A percentile compares a stretch with the other conserved stretches of the same genome.
phyloP scores from a whole-genome alignment of 2,329 filamentous ascomycete species.

The Cladophialophora psammophila region DNA sequence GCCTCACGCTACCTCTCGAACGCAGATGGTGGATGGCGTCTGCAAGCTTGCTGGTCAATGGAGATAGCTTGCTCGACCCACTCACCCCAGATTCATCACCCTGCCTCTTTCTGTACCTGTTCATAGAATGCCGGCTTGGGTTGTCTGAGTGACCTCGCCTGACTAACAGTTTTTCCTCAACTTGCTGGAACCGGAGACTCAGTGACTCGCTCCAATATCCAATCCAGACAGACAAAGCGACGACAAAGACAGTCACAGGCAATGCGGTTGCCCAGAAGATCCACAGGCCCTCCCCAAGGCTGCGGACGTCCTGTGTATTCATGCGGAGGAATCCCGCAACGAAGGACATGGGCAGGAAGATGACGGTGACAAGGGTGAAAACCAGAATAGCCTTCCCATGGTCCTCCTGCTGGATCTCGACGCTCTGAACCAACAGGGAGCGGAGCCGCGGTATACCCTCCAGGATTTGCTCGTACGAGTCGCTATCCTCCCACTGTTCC shows the following conservation, averaged over 20 bases:
- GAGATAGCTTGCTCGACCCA: neutral
- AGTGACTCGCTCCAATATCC: constrained; percentile 7
- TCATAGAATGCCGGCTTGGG: neutral
- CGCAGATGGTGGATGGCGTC: neutral
- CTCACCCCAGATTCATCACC: neutral
- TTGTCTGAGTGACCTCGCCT: neutral
- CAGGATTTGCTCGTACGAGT: neutral
- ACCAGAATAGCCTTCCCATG: constrained; percentile 44
- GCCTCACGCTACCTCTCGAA: neutral
- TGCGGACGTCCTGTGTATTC: constrained; percentile 33
- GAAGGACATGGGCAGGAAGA: constrained; percentile 46
- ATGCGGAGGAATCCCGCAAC: constrained; percentile 46
- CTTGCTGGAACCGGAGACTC: neutral
- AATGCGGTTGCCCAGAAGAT: constrained; percentile 8
- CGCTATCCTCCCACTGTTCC: neutral
- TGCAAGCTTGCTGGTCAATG: neutral
- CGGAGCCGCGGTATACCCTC: neutral
- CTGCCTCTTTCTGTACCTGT: neutral
- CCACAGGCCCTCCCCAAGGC: neutral
- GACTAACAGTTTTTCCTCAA: neutral
- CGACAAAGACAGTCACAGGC: constrained; percentile 16
- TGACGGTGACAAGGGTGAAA: constrained; percentile 45
- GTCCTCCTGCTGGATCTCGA: constrained; percentile 40
- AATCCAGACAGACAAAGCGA: constrained; percentile 1
- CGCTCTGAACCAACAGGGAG: neutral